Conservation (phyloP, 331 rosid genomes). For the Cucumis variabilis region DNA sequence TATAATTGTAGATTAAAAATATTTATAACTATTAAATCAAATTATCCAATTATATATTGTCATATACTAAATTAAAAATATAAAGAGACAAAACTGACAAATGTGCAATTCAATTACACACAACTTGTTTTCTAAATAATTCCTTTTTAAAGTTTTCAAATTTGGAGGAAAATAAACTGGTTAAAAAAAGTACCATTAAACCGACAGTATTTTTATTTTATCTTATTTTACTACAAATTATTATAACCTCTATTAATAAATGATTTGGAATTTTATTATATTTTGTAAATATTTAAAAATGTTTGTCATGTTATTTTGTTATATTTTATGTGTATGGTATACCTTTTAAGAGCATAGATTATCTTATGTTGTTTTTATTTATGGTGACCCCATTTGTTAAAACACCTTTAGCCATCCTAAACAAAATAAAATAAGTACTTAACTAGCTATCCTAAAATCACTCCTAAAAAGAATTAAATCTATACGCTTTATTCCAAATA, state of each 20-base stretch:
- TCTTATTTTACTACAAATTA: no score
- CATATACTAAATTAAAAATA: neutral
- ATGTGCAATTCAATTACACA: neutral
- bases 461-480: neutral
- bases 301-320: no score
- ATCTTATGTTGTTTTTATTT: neutral
- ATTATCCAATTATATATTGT: no score
- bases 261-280: no score
- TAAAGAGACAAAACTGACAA: neutral
- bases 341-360: no score
- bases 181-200: neutral
- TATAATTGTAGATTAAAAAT: neutral
- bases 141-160: neutral
- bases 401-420: slow-evolving; percentile 13
- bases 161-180: neutral
- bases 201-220: neutral
- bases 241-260: no score
- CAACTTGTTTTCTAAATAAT: no score
- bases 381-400: neutral
- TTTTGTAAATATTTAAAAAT: no score
- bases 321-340: neutral
- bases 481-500: neutral
- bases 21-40: no score
- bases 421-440: neutral
- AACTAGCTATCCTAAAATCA: neutral